Evolutionary conservation across 2,329 filamentous ascomycete species (phyloP), one percentile per base, ranked within the genome.

Genomic region (Xylariales sp.): DNA sequence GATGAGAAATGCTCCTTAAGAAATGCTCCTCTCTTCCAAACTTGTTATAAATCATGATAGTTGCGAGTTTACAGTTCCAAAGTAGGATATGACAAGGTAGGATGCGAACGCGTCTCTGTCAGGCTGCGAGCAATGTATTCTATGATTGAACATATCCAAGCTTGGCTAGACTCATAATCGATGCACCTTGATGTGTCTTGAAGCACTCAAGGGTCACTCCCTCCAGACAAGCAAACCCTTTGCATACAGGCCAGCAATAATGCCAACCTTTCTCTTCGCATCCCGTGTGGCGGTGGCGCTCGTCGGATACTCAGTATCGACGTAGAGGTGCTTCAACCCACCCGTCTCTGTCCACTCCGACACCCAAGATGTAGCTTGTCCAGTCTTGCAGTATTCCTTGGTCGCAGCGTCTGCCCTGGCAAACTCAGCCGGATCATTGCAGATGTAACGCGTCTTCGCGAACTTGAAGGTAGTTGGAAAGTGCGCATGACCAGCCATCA

Each of bases 401-500:
- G 38, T 40, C 11, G n/a, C 31, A 1, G 20, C 31, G 28, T 52
- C 51, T 2, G 59, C 58, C n/a, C 46, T 42, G 5, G 47, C 53
- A 2, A 58, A 49, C 20, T 55, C 52, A 0, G 36, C 49, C 0
- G 54, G 45, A n/a, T 41, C 41, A 29, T 64, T 59, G 52, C 68
- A 70, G 3, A 63, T 42, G 21, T 58, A 52, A 0, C 66, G 59
- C 6, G 56, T 54, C 4, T 46, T 21, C 1, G 59, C 47, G 32
- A 61, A 69, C 29, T 55, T 56, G 2, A 28, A 44, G 9, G 68
- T 47, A 2, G 55, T 53, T 0, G 59, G 57, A 1, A 59, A 37
- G 33, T 69, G 57, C 2, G 65, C 60, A 21, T 71, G 68, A 0
- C 68, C 68, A 0, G 68, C 61, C 14, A 66, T 59, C 8, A 68